phyloP scores from a whole-genome alignment of 148 eudicot genomes.

The Silene conica region DNA sequence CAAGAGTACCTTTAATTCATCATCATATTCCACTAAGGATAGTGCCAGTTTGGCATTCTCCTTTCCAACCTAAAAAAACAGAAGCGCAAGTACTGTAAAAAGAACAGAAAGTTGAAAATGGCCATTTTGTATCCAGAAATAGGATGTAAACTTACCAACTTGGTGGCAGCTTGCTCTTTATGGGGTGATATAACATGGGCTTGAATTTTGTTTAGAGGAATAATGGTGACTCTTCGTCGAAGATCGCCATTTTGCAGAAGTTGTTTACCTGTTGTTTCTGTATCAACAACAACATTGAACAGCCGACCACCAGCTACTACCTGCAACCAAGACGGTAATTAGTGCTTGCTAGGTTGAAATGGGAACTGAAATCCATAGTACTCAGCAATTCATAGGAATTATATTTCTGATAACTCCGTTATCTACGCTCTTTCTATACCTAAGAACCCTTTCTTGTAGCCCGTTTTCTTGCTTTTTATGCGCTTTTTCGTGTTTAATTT shows the following conservation, averaged over 20 bases:
- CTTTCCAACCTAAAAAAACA: conserved; percentile 64
- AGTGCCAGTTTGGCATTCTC: conserved; percentile 94
- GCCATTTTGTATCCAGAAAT: background rate
- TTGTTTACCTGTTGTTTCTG: conserved; percentile 86
- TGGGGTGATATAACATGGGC: conserved; percentile 51
- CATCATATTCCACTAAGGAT: conserved; percentile 79
- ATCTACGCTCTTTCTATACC: too few species aligned
- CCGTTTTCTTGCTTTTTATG: too few species aligned
- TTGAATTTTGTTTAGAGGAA: conserved; percentile 91
- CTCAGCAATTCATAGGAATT: too few species aligned
- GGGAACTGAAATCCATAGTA: too few species aligned
- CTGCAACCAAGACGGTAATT: conserved; percentile 33
- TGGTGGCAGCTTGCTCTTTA: conserved; percentile 71
- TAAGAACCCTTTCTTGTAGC: too few species aligned
- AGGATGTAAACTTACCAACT: conserved; percentile 44
- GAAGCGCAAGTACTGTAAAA: background rate
- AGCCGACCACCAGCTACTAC: conserved; percentile 94
- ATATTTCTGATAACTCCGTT: too few species aligned
- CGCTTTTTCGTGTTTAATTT: too few species aligned
- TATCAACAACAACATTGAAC: conserved; percentile 81
- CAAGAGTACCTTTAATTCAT: conserved; percentile 67
- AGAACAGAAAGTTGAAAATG: background rate
- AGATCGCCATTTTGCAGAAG: conserved; percentile 86
- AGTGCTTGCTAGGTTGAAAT: background rate
- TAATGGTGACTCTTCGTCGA: conserved; percentile 83